A percentile compares a stretch with the other conserved stretches of the same genome.
These are phyloP conservation scores for Dillenia turbinata DNA, from an alignment of 164 flowering plant genomes.

Conservation along the genomic window DNA sequence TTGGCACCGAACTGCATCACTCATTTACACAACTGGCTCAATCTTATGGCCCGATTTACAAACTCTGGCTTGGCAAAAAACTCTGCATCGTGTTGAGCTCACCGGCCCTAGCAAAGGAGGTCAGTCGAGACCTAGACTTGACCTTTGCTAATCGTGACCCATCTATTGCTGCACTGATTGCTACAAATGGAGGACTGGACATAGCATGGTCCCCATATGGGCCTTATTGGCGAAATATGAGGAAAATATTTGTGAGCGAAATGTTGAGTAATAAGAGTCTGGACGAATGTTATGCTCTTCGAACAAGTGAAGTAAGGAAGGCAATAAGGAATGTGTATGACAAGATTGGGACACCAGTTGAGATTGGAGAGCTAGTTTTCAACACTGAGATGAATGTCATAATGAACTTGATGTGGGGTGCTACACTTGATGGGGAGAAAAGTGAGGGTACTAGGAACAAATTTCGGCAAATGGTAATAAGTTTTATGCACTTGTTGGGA, in stretches of 20 bases:
- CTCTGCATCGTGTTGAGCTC: slow-evolving; percentile 21
- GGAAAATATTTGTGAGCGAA: slow-evolving; percentile 7
- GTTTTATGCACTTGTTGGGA: background rate
- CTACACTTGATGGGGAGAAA: slow-evolving; percentile 12
- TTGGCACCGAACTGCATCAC: slow-evolving; percentile 17
- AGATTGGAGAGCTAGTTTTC: slow-evolving; percentile 12
- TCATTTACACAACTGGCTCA: slow-evolving; percentile 15
- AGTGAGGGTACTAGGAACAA: background rate
- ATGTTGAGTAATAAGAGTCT: slow-evolving; percentile 12
- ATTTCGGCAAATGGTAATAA: too few relatives aligned
- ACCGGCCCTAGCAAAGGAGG: slow-evolving; percentile 3
- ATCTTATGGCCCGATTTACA: slow-evolving; percentile 25
- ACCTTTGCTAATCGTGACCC: slow-evolving; percentile 15
- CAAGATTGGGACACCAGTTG: slow-evolving; percentile 8
- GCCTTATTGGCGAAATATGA: slow-evolving; percentile 11
- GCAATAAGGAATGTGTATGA: slow-evolving; percentile 4
- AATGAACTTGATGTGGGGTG: slow-evolving; percentile 22
- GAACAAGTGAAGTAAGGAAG: slow-evolving; percentile 12
- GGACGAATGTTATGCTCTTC: slow-evolving; percentile 3
- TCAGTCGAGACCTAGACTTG: slow-evolving; percentile 11
- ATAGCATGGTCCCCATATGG: slow-evolving; percentile 7
- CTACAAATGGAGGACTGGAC: slow-evolving; percentile 11
- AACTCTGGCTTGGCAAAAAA: slow-evolving; percentile 23
- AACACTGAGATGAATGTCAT: background rate
- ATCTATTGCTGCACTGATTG: background rate